Conservation (phyloP, 768 basidiomycete genomes). For the Hydnomerulius pinastri region DNA sequence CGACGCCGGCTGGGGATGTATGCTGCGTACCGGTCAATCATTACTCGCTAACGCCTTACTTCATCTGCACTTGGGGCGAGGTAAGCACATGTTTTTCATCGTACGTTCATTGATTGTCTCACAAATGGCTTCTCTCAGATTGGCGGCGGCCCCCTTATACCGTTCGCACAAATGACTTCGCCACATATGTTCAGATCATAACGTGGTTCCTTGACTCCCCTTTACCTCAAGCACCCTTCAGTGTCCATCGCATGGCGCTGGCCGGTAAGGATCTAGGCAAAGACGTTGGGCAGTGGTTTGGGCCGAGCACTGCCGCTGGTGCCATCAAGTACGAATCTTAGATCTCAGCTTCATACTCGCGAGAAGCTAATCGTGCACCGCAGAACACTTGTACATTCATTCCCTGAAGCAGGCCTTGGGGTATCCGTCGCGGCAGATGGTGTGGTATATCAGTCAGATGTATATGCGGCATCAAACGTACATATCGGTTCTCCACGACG, state of each 20-base stretch:
- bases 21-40: conserved; percentile 86
- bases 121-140: conserved; percentile 47
- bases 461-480: conserved; percentile 70
- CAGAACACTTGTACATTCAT: conserved; percentile 76
- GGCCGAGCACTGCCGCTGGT: conserved; percentile 95
- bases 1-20: conserved; percentile 91
- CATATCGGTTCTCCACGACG: conserved; percentile 31
- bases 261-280: conserved; percentile 95
- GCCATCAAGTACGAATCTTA: conserved; percentile 75
- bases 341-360: neutral
- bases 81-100: conserved; percentile 37
- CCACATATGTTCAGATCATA: conserved; percentile 86
- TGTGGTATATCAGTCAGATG: conserved; percentile 81
- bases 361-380: conserved; percentile 3
- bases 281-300: conserved; percentile 97
- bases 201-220: conserved; percentile 97
- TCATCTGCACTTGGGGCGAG: conserved; percentile 72
- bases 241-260: conserved; percentile 94
- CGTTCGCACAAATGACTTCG: conserved; percentile 64
- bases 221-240: conserved; percentile 81
- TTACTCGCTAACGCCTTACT: conserved; percentile 80
- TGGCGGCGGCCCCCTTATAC: conserved; percentile 78
- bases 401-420: conserved; percentile 77
- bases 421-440: conserved; percentile 85
- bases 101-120: conserved; percentile 6